A percentile compares a stretch with the other conserved stretches of the same genome.
phyloP scores from a whole-genome alignment of 352 stramenopile species.

The Phytophthora niederhauseri region DNA sequence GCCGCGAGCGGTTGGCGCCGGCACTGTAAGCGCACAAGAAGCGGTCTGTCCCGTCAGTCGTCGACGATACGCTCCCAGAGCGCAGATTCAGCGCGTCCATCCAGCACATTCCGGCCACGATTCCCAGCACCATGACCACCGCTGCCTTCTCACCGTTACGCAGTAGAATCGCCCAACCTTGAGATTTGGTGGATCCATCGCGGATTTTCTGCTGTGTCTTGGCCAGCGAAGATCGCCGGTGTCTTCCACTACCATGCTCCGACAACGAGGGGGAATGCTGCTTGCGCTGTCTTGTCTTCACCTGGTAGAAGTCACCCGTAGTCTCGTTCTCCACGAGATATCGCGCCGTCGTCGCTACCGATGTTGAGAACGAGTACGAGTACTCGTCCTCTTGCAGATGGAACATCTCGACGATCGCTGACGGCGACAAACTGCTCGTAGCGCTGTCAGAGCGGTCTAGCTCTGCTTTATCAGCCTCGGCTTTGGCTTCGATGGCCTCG shows the following conservation, averaged over 20 bases:
- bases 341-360: slow-evolving; percentile 10
- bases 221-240: slow-evolving; percentile 14
- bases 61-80: slow-evolving; percentile 3
- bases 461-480: slow-evolving; percentile 1
- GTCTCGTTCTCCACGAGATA: slow-evolving; percentile 64
- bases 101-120: slow-evolving; percentile 67
- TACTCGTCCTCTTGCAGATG: slow-evolving; percentile 24
- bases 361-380: neutral
- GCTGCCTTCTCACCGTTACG: slow-evolving; percentile 48
- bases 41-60: slow-evolving; percentile 13
- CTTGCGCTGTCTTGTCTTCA: slow-evolving; percentile 27
- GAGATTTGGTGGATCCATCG: slow-evolving; percentile 4
- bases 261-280: slow-evolving; percentile 2
- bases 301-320: slow-evolving; percentile 68
- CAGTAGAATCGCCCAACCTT: slow-evolving; percentile 22
- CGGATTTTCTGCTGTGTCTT: slow-evolving; percentile 23
- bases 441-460: slow-evolving; percentile 14
- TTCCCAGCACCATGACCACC: slow-evolving; percentile 54
- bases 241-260: neutral
- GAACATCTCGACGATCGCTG: slow-evolving; percentile 38
- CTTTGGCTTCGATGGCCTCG: neutral
- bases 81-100: slow-evolving; percentile 66
- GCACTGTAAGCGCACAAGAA: slow-evolving; percentile 66
- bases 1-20: slow-evolving; percentile 52
- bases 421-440: slow-evolving; percentile 18